Evolutionary conservation across 208 protist species (phyloP), one percentile per base, ranked within the genome.

Genomic region (Endotrypanum monterogeii): DNA sequence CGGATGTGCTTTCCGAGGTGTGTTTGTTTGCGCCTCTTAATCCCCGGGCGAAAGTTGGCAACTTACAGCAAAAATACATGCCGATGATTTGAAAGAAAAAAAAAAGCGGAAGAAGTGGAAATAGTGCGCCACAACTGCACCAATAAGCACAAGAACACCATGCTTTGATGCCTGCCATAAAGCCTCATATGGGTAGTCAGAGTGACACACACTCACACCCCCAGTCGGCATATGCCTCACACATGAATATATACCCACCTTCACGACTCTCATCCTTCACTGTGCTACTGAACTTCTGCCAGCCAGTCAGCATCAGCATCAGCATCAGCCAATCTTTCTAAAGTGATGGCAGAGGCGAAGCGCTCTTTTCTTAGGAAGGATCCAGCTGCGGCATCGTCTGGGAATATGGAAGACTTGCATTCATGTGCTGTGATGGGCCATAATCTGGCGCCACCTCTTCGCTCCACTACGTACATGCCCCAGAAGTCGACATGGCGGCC

Each of bases 391-490:
- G 66, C 55, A 11, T 74, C 78, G 48, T 88, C 71, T 5, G 55
- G 67, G 12, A 88, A 28, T 23, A 54, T 30, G 35, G 84, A 83
- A 52, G 41, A 78, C 48, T 54, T 32, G 66, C 84, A 89, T 75
- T 92, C 88, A 39, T 30, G 20, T 37, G 52, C 67, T 1, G 88
- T 89, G 79, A 92, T 89, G 55, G 85, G 81, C 65, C 60, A 65
- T 46, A 74, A 25, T n/a, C 51, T 48, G 30, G 25, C 57, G 44
- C 56, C 12, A 9, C 25, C 51, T 9, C 48, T 28, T 50, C 25
- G 48, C 48, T 55, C 48, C 57, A 75, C 62, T 56, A 88, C 67
- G 55, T 67, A 76, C 50, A 32, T 20, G 25, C 74, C 25, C 80
- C 75, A 89, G 78, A 84, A 90, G 25, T 70, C 51, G 48, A 78